Evolutionary conservation across 2,329 filamentous ascomycete species (phyloP), one percentile per base, ranked within the genome.

Genomic region (Penicillium occitanis): DNA sequence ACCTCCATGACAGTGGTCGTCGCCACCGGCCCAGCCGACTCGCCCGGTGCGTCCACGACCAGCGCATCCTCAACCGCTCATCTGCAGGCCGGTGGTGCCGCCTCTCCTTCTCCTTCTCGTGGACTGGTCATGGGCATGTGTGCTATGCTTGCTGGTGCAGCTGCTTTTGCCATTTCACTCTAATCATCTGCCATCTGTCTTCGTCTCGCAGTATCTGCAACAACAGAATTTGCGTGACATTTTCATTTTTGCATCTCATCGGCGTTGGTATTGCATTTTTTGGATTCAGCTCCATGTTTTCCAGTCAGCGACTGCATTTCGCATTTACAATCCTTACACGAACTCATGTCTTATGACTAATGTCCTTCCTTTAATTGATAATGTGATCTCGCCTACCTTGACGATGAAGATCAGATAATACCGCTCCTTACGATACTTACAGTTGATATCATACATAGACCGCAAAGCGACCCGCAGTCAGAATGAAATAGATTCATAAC

Each of bases 1-100:
- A 83, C 81, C 11, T 75, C 78, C 46, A 72, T 82, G n/a, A 79
- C 81, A 2, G 74, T 83, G 40, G 77, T 83, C 53, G 74, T 80
- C 51, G 78, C 79, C 10, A 75, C 76, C 14, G 65, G 70, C 28
- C 67, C 69, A 5, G 72, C 65, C 25, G 51, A 17, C 17, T 22
- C 53, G n/a, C 6, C 30, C 30, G 33, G 53, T 25, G 13, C 8
- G 10, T 14, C 53, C 10, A 25, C 53, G 22, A 53, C 57, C 22
- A 5, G 22, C 7, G 46, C 65, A 44, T 51, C 71, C 0, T 69
- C 70, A 3, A 68, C 73, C 4, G 79, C 81, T 6, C 73, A 77
- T 42, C 71, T 83, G 67, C 80, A 82, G 67, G 79, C 78, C 13
- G 76, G 73, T 61, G 76, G 73, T 61, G 75, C 70, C 13, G 74